phyloP scores from a whole-genome alignment of 805 yeast species.

The Candida easanensis region DNA sequence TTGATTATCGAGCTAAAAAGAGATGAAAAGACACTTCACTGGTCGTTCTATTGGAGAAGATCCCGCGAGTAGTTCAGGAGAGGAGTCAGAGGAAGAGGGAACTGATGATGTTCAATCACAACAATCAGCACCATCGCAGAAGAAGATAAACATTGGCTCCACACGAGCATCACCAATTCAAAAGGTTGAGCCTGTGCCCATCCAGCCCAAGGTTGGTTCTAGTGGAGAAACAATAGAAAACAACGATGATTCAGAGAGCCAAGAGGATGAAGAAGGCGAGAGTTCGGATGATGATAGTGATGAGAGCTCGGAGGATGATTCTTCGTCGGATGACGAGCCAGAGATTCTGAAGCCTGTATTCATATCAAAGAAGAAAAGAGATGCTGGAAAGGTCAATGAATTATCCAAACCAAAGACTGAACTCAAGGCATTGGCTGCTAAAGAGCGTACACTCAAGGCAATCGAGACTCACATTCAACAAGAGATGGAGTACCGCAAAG shows the following conservation, averaged over 20 bases:
- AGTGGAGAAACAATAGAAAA: background rate
- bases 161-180: too few relatives aligned
- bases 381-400: constrained; percentile 1
- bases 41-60: constrained; percentile 13
- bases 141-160: constrained; percentile 4
- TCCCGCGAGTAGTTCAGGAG: constrained; percentile 2
- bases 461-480: constrained; percentile 26
- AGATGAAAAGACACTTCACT: constrained; percentile 19
- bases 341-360: constrained; percentile 27
- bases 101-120: background rate
- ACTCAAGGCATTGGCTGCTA: constrained; percentile 27
- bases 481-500: constrained; percentile 21
- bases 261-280: background rate
- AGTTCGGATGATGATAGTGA: constrained; percentile 27
- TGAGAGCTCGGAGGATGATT: constrained; percentile 14
- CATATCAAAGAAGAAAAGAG: constrained; percentile 17
- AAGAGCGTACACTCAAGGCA: constrained; percentile 26
- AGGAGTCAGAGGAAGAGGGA: constrained; percentile 7
- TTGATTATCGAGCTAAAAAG: too few relatives aligned
- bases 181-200: too few relatives aligned
- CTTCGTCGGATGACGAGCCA: constrained; percentile 14
- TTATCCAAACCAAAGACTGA: background rate
- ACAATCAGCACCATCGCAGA: constrained; percentile 1
- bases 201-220: too few relatives aligned
- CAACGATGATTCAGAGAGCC: background rate